Evolutionary conservation across 805 yeast species (phyloP).

Genomic region (Isabelozyma heimii): DNA sequence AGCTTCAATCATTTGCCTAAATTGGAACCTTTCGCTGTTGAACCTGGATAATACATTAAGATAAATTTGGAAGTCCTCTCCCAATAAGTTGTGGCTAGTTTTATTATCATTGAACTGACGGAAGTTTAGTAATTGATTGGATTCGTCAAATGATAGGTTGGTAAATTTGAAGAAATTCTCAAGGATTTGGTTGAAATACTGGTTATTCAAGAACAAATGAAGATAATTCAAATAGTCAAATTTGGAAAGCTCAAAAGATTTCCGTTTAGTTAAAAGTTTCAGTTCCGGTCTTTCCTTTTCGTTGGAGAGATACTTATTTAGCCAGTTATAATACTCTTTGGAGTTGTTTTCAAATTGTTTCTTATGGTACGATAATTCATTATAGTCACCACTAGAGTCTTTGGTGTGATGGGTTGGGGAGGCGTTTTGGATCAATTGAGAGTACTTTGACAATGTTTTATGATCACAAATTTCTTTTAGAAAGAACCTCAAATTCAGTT

Average conservation of each 20-base stretch:
- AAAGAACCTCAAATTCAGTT: conserved; percentile 26
- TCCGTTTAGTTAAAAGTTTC: conserved; percentile 32
- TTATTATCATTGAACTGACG: conserved; percentile 7
- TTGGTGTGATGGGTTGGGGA: conserved; percentile 4
- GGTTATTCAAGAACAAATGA: conserved; percentile 34
- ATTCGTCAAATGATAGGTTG: conserved; percentile 12
- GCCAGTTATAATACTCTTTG: conserved; percentile 43
- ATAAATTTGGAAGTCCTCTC: conserved; percentile 26
- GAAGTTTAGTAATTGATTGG: conserved; percentile 11
- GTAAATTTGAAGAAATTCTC: conserved; percentile 37
- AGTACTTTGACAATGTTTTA: conserved; percentile 25
- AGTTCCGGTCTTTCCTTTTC: conserved; percentile 43
- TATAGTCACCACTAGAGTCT: conserved; percentile 12
- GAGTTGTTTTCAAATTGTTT: conserved; percentile 38
- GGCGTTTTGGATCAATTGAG: conserved; percentile 5
- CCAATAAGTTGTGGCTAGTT: conserved; percentile 7
- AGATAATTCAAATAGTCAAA: conserved; percentile 46
- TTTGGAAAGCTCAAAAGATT: conserved; percentile 41
- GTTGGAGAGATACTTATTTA: conserved; percentile 40
- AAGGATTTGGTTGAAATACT: conserved; percentile 35
- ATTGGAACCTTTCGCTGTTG: conserved; percentile 39
- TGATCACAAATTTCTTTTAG: conserved; percentile 25
- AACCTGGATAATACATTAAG: conserved; percentile 33
- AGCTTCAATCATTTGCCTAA: conserved; percentile 41
- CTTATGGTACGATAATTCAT: conserved; percentile 22